Percentiles rank a stretch among this genome's conserved stretches.
Conservation (phyloP, 345 rosid genomes). For the Arabidopsis arenosa region DNA sequence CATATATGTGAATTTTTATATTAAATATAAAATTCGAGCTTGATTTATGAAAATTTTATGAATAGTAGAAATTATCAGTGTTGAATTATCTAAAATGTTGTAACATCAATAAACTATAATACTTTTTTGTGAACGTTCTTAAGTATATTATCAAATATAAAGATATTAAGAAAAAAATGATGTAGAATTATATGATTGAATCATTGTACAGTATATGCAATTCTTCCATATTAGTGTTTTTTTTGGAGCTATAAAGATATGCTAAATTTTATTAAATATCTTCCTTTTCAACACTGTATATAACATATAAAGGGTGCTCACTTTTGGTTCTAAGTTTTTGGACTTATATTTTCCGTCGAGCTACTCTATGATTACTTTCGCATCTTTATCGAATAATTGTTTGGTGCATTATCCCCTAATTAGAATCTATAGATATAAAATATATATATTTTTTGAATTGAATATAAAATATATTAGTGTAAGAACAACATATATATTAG, state of each 20-base stretch:
- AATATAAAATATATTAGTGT: neutral
- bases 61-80: neutral
- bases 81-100: neutral
- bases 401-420: slow-evolving; percentile 27
- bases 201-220: neutral
- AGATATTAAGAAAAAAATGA: neutral
- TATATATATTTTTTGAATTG: too few relatives aligned
- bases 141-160: neutral
- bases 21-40: neutral
- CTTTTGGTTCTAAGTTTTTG: slow-evolving; percentile 29
- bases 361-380: slow-evolving; percentile 34
- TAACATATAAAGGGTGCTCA: neutral
- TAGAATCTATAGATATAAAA: neutral
- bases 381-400: slow-evolving; percentile 33
- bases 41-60: neutral
- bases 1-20: neutral
- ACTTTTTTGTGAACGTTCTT: neutral
- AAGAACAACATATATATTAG: too few relatives aligned
- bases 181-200: neutral
- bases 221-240: neutral
- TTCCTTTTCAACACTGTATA: neutral
- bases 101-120: neutral
- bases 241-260: neutral
- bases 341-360: slow-evolving; percentile 26
- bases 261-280: neutral